phyloP scores from a whole-genome alignment of 352 stramenopile species.

The Globisporangium cystogenes region DNA sequence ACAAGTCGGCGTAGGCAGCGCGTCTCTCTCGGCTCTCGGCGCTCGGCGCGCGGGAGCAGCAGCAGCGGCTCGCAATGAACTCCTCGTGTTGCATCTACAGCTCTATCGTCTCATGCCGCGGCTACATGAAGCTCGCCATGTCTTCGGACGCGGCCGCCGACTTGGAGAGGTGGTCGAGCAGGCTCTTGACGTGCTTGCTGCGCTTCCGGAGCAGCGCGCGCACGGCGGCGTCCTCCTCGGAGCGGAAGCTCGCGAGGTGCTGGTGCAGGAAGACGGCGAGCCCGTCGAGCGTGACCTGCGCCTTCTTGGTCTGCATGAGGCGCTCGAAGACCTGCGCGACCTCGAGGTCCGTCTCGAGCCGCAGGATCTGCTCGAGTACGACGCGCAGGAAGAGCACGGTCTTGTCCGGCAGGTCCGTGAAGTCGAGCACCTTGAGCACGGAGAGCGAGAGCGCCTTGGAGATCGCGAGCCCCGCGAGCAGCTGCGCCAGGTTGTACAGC shows the following conservation, averaged over 20 bases:
- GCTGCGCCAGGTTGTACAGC: conserved; percentile 88
- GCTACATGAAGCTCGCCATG: conserved; percentile 49
- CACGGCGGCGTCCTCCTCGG: conserved; percentile 29
- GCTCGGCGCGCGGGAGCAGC: too few species aligned
- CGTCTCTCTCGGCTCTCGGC: too few species aligned
- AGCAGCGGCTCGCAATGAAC: too few species aligned
- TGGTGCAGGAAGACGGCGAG: conserved; percentile 80
- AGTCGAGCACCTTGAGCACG: conserved; percentile 91
- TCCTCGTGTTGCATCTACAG: neutral
- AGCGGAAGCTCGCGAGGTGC: conserved; percentile 57
- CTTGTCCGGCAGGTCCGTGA: conserved; percentile 84
- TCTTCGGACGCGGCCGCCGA: conserved; percentile 38
- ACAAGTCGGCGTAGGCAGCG: conserved; percentile 36
- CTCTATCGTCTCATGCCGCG: conserved; percentile 1
- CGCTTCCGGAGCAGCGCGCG: conserved; percentile 51
- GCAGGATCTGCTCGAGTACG: conserved; percentile 67
- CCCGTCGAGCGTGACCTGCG: conserved; percentile 69
- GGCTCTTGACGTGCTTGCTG: conserved; percentile 55
- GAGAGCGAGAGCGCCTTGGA: conserved; percentile 67
- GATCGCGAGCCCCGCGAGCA: conserved; percentile 73
- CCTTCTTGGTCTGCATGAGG: conserved; percentile 76
- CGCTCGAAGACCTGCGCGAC: conserved; percentile 73
- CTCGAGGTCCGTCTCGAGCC: conserved; percentile 53
- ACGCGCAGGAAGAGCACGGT: conserved; percentile 89
- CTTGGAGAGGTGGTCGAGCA: conserved; percentile 67